Evolutionary conservation across 208 protist genomes (phyloP).

Genomic region (Blechomonas ayalai): DNA sequence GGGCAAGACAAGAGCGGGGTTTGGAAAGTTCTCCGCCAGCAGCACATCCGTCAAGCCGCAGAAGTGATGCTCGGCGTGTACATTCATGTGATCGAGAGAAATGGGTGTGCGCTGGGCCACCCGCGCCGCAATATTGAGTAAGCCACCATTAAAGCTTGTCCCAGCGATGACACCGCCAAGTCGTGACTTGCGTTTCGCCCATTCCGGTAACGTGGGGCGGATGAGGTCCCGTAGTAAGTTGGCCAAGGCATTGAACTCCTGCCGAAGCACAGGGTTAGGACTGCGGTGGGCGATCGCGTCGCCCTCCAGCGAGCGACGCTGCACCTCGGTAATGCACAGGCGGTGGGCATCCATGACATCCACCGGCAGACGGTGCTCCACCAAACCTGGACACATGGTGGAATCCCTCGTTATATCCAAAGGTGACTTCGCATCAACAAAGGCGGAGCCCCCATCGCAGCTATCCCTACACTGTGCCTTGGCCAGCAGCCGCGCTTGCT

Average conservation of each 20-base stretch:
- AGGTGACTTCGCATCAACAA: no score
- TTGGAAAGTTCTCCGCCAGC: conserved; percentile 56
- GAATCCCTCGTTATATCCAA: no score
- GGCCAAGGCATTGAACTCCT: conserved; percentile 44
- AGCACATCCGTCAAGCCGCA: conserved; percentile 79
- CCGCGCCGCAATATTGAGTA: conserved; percentile 72
- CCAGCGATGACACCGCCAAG: conserved; percentile 60
- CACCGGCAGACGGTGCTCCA: conserved; percentile 36
- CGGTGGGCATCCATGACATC: conserved; percentile 46
- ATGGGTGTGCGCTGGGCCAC: conserved; percentile 55
- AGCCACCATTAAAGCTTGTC: conserved; percentile 63
- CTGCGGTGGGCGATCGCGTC: conserved; percentile 33
- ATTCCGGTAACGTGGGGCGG: conserved; percentile 32
- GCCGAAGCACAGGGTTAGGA: conserved; percentile 66
- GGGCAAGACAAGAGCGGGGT: conserved; percentile 54
- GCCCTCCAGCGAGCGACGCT: conserved; percentile 25
- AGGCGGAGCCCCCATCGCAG: neutral
- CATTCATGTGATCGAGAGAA: conserved; percentile 59
- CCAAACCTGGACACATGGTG: conserved; percentile 5
- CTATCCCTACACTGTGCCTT: neutral
- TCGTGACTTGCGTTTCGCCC: conserved; percentile 41
- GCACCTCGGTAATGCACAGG: conserved; percentile 43
- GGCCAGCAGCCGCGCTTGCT: neutral
- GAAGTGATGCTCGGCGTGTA: conserved; percentile 66
- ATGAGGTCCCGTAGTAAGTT: conserved; percentile 28